Conservation (phyloP, 2,329 filamentous ascomycete species). For the Moelleriella libera region DNA sequence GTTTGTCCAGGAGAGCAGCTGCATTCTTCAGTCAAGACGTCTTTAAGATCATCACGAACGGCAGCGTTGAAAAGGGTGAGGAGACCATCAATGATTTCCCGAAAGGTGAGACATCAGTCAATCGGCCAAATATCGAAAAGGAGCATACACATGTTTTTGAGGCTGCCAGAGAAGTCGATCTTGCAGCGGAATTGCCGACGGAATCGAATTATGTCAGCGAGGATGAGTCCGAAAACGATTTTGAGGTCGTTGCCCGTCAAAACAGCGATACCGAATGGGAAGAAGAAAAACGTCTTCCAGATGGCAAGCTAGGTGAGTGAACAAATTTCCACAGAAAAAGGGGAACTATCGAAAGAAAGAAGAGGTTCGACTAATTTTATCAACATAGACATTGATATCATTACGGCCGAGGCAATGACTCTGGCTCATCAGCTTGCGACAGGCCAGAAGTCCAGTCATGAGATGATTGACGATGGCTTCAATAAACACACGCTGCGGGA, state of each 20-base stretch:
- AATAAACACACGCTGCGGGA: conserved; percentile 89
- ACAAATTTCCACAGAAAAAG: neutral
- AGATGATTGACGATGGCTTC: conserved; percentile 82
- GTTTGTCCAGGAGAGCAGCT: conserved; percentile 69
- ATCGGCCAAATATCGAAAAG: neutral
- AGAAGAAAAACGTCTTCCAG: conserved; percentile 44
- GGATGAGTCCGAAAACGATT: conserved; percentile 30
- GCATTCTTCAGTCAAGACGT: conserved; percentile 93
- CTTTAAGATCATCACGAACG: conserved; percentile 48
- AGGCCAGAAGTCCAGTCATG: conserved; percentile 64
- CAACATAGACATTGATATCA: conserved; percentile 76
- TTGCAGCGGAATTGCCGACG: conserved; percentile 1
- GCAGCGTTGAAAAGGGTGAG: conserved; percentile 46
- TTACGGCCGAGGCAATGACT: conserved; percentile 98
- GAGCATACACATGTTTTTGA: neutral
- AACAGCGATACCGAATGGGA: conserved; percentile 49
- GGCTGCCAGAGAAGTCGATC: neutral
- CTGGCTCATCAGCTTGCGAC: conserved; percentile 84
- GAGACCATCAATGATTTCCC: conserved; percentile 29
- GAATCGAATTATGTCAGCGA: conserved; percentile 7
- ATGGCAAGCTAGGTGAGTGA: conserved; percentile 45
- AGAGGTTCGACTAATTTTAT: conserved; percentile 1
- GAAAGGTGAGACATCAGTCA: conserved; percentile 16
- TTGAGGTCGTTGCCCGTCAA: conserved; percentile 46
- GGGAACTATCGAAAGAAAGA: neutral